phyloP scores from a whole-genome alignment of 2,329 filamentous ascomycete species.

The Lecanoromycetidae sp. region DNA sequence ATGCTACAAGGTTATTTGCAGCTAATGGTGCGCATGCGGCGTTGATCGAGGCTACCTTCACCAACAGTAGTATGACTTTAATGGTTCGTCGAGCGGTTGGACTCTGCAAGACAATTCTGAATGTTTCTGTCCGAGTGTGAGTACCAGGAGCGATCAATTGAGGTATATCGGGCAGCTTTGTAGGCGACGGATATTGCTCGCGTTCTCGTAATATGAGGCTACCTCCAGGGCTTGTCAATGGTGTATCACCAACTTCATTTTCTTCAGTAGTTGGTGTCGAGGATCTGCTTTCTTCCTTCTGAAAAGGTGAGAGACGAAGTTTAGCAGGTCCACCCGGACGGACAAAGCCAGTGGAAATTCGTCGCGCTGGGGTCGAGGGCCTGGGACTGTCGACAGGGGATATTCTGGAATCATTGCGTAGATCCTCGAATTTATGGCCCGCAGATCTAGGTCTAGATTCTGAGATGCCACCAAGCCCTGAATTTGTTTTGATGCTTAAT shows the following conservation, averaged over 20 bases:
- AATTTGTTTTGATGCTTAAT: slow-evolving; percentile 58
- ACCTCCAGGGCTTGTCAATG: slow-evolving; percentile 13
- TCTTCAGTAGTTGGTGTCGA: neutral
- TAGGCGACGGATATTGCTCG: slow-evolving; percentile 37
- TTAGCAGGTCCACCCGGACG: slow-evolving; percentile 6
- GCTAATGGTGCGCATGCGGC: slow-evolving; percentile 61
- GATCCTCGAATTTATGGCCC: slow-evolving; percentile 25
- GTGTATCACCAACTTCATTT: neutral
- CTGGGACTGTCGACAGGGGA: slow-evolving; percentile 31
- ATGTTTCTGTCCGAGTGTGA: slow-evolving; percentile 18
- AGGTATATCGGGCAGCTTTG: slow-evolving; percentile 29
- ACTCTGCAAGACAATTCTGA: slow-evolving; percentile 25
- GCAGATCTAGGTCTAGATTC: slow-evolving; percentile 28
- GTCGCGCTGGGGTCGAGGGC: slow-evolving; percentile 22
- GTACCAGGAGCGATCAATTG: slow-evolving; percentile 17
- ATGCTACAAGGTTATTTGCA: slow-evolving; percentile 50
- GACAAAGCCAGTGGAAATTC: slow-evolving; percentile 20
- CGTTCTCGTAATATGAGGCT: slow-evolving; percentile 43
- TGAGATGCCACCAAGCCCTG: slow-evolving; percentile 35
- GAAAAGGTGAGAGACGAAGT: slow-evolving; percentile 28
- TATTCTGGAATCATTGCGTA: slow-evolving; percentile 27
- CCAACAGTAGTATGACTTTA: slow-evolving; percentile 51
- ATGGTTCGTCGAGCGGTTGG: slow-evolving; percentile 25
- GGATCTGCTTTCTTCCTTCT: slow-evolving; percentile 27
- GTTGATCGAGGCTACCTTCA: slow-evolving; percentile 55